These are phyloP conservation scores for Leishmania lainsoni DNA, from an alignment of 208 protist species.

Conservation along the genomic window DNA sequence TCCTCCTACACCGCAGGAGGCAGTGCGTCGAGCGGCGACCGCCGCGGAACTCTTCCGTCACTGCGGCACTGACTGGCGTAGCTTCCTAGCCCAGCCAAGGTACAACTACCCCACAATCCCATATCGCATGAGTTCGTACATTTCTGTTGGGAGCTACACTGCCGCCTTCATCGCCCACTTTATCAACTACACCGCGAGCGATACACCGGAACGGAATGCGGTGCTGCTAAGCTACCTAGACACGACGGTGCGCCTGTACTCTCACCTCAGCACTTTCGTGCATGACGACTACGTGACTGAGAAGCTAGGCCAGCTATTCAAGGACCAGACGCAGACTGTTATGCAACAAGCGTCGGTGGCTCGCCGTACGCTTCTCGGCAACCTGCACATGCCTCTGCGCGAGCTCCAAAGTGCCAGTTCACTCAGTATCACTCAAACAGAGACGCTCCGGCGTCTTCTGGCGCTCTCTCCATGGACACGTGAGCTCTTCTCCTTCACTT, in stretches of 20 bases:
- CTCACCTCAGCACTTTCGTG: conserved; percentile 17
- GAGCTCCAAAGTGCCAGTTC: background rate
- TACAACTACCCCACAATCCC: conserved; percentile 24
- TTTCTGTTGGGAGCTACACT: conserved; percentile 3
- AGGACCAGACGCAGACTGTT: conserved; percentile 3
- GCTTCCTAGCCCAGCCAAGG: conserved; percentile 4
- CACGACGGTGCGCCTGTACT: conserved; percentile 29
- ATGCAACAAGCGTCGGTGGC: background rate
- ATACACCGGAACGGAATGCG: conserved; percentile 3
- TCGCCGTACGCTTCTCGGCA: background rate
- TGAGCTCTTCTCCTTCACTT: background rate
- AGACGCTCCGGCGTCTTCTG: background rate
- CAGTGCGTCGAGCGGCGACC: background rate
- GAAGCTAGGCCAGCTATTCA: conserved; percentile 2
- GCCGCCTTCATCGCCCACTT: background rate
- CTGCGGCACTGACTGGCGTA: conserved; percentile 31
- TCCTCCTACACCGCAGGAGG: conserved; percentile 4
- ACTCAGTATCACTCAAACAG: background rate
- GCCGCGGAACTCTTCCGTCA: conserved; percentile 7
- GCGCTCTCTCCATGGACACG: background rate
- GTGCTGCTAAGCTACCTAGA: conserved; percentile 26
- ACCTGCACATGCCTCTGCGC: background rate
- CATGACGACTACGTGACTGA: conserved; percentile 16
- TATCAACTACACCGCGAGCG: background rate
- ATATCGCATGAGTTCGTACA: conserved; percentile 22